A percentile compares a stretch with the other conserved stretches of the same genome.
Conservation (phyloP, 305 asterid genomes). For the Fraxinus xanthoxyloides region DNA sequence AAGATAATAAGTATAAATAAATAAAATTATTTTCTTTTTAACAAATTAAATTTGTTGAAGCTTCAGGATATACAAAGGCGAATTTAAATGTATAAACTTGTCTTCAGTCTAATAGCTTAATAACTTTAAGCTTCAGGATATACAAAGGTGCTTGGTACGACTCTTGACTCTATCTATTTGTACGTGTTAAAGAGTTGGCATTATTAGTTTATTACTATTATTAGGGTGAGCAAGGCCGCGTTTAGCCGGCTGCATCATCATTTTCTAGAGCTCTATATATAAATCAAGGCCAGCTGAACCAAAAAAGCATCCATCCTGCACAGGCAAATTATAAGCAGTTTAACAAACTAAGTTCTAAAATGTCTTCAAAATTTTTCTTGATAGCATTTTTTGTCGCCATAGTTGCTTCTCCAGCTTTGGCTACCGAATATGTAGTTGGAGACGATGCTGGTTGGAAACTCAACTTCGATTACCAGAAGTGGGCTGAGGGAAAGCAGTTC, state of each 20-base stretch:
- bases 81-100: no score
- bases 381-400: background rate
- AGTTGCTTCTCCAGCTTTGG: background rate
- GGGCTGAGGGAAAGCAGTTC: slow-evolving; percentile 32
- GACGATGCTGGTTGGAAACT: slow-evolving; percentile 28
- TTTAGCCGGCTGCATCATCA: background rate
- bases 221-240: background rate
- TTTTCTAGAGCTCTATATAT: background rate
- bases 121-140: no score
- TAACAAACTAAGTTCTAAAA: background rate
- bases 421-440: slow-evolving; percentile 6
- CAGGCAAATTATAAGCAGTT: background rate
- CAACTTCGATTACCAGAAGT: slow-evolving; percentile 17
- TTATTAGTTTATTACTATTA: no score
- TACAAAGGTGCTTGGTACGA: no score
- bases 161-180: background rate
- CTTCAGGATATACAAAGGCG: no score
- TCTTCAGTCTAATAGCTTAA: no score
- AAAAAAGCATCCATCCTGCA: background rate
- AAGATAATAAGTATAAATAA: no score
- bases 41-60: no score
- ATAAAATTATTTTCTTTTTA: no score
- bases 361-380: slow-evolving; percentile 1
- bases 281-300: background rate
- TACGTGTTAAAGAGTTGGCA: background rate